Evolutionary conservation across 2,329 filamentous ascomycete species (phyloP).

Genomic region (Claviceps citrina): DNA sequence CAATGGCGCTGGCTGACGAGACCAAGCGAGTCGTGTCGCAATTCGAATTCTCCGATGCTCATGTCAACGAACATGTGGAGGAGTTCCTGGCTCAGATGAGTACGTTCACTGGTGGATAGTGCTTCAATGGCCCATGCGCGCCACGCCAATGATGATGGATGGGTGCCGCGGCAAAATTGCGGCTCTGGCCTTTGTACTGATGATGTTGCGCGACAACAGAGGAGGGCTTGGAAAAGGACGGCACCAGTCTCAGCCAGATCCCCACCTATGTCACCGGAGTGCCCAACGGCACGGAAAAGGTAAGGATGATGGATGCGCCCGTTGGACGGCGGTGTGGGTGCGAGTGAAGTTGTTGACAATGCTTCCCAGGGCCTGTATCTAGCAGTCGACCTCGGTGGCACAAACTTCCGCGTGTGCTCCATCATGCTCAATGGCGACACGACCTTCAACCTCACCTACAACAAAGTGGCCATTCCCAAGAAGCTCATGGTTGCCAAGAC

Average conservation of each 20-base stretch:
- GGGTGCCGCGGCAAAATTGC: too few species aligned
- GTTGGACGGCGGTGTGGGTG: background rate
- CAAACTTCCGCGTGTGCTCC: constrained; percentile 96
- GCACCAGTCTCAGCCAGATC: constrained; percentile 81
- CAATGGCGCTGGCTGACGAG: constrained; percentile 51
- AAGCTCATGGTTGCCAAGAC: constrained; percentile 82
- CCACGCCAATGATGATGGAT: too few species aligned
- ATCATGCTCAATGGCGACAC: constrained; percentile 86
- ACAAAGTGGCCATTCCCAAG: constrained; percentile 79
- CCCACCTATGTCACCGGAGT: constrained; percentile 93
- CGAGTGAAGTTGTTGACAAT: background rate
- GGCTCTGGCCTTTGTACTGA: background rate
- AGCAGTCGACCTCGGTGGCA: constrained; percentile 93
- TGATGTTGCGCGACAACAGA: constrained; percentile 36
- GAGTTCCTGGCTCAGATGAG: constrained; percentile 83
- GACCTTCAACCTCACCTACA: constrained; percentile 85
- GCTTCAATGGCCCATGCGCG: background rate
- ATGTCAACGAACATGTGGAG: constrained; percentile 64
- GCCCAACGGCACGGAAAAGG: constrained; percentile 95
- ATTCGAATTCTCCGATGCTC: constrained; percentile 68
- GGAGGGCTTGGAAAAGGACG: constrained; percentile 65
- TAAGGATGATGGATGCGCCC: constrained; percentile 1
- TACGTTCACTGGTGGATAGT: too few species aligned
- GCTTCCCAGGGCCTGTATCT: constrained; percentile 67
- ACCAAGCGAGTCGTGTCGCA: constrained; percentile 66